Evolutionary conservation across 352 stramenopile genomes (phyloP).

Genomic region (Plasmopara viticola): DNA sequence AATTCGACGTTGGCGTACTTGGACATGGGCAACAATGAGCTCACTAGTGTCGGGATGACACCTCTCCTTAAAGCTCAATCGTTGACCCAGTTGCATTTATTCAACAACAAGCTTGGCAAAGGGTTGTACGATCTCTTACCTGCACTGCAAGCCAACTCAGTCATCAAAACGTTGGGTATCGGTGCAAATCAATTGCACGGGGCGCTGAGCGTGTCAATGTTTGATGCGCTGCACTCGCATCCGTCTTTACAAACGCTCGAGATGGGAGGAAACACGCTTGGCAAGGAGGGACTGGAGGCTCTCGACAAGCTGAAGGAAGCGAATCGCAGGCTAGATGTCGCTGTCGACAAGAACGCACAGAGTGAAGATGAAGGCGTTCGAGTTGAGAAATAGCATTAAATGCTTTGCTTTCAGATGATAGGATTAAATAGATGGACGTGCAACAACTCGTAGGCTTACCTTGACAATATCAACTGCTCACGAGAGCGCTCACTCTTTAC

Average conservation of each 20-base stretch:
- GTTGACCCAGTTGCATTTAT: slow-evolving; percentile 61
- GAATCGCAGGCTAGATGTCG: slow-evolving; percentile 62
- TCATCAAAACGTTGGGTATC: slow-evolving; percentile 56
- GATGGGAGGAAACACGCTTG: slow-evolving; percentile 79
- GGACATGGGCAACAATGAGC: slow-evolving; percentile 64
- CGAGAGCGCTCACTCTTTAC: slow-evolving; percentile 1
- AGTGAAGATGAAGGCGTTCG: slow-evolving; percentile 55
- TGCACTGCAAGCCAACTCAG: slow-evolving; percentile 40
- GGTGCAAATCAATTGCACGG: slow-evolving; percentile 70
- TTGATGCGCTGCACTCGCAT: slow-evolving; percentile 56
- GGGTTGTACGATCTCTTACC: slow-evolving; percentile 46
- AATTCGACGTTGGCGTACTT: slow-evolving; percentile 47
- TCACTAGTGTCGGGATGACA: slow-evolving; percentile 43
- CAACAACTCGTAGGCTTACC: slow-evolving; percentile 15
- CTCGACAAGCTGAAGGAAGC: slow-evolving; percentile 51
- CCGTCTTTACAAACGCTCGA: slow-evolving; percentile 71
- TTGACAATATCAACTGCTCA: slow-evolving; percentile 9
- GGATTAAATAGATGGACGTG: slow-evolving; percentile 27
- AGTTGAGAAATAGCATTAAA: slow-evolving; percentile 12
- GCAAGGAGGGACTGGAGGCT: slow-evolving; percentile 52
- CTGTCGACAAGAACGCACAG: slow-evolving; percentile 73
- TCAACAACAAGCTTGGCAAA: slow-evolving; percentile 66
- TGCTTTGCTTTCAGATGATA: slow-evolving; percentile 14
- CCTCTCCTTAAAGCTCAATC: slow-evolving; percentile 35
- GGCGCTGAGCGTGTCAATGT: slow-evolving; percentile 47